A percentile compares a stretch with the other conserved stretches of the same genome.
Evolutionary conservation across 2,329 filamentous ascomycete genomes (phyloP).

Genomic region (Colletotrichum lupini): DNA sequence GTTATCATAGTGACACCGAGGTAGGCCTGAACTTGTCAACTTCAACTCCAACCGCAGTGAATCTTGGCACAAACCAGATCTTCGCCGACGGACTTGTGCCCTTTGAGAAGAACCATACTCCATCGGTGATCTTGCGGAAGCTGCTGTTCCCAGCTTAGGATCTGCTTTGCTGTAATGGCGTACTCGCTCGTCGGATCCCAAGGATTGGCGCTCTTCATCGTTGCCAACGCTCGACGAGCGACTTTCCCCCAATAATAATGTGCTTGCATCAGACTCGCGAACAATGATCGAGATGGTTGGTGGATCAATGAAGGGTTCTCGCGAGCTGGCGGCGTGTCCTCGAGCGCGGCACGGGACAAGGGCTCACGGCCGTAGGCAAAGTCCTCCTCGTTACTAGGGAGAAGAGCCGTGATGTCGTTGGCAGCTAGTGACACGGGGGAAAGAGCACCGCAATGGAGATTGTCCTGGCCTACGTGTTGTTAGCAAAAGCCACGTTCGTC

Average conservation of each 20-base stretch:
- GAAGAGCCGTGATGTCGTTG: constrained; percentile 64
- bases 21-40: constrained; percentile 55
- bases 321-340: constrained; percentile 62
- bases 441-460: constrained; percentile 63
- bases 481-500: neutral
- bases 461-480: constrained; percentile 58
- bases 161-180: constrained; percentile 52
- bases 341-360: constrained; percentile 61
- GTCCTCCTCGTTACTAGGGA: constrained; percentile 64
- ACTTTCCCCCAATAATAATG: constrained; percentile 66
- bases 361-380: constrained; percentile 62
- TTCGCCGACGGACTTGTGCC: constrained; percentile 59
- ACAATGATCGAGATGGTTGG: constrained; percentile 60
- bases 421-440: constrained; percentile 63
- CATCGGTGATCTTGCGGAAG: constrained; percentile 61
- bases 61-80: constrained; percentile 55
- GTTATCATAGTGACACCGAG: constrained; percentile 66
- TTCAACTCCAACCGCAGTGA: neutral
- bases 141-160: constrained; percentile 60
- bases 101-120: constrained; percentile 53
- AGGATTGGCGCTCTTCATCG: constrained; percentile 55
- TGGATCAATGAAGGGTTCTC: constrained; percentile 56
- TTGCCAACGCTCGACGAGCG: constrained; percentile 58
- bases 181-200: constrained; percentile 62
- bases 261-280: constrained; percentile 65